Conservation (phyloP, 73 alveolate species). For the Symbiodinium pilosum region DNA sequence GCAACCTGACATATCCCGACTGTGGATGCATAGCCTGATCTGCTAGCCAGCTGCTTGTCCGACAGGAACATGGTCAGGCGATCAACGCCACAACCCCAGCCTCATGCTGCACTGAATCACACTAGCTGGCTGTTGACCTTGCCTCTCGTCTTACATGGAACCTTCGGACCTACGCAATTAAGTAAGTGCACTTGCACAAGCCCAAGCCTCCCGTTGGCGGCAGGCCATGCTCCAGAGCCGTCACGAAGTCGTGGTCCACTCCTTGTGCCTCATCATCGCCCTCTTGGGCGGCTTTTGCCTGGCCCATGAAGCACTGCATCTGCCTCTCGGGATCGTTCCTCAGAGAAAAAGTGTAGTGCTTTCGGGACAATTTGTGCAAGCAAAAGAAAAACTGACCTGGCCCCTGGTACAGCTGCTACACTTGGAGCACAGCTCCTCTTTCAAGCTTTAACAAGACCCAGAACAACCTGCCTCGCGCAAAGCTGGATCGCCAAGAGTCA, state of each 20-base stretch:
- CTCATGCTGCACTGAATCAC: conserved; percentile 50
- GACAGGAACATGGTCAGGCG: conserved; percentile 99
- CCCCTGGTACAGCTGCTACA: too few relatives aligned
- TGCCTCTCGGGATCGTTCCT: conserved; percentile 98
- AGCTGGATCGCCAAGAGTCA: conserved; percentile 92
- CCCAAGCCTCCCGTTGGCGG: conserved; percentile 98
- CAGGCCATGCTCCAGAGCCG: conserved; percentile 98
- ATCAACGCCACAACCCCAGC: conserved; percentile 99
- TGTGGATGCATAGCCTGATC: too few relatives aligned
- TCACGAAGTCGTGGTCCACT: conserved; percentile 98
- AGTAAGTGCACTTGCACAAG: too few relatives aligned
- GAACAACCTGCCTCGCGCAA: background rate
- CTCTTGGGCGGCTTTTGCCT: conserved; percentile 97
- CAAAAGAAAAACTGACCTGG: too few relatives aligned
- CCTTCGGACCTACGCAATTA: too few relatives aligned
- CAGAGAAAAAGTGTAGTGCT: too few relatives aligned
- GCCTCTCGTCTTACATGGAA: too few relatives aligned
- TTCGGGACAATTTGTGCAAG: too few relatives aligned
- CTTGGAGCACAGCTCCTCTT: background rate
- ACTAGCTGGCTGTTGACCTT: too few relatives aligned
- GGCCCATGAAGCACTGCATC: conserved; percentile 97
- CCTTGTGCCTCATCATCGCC: conserved; percentile 99
- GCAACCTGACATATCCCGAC: too few relatives aligned
- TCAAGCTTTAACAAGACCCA: background rate
- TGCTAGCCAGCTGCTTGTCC: conserved; percentile 96